Conservation (phyloP, 1,284 basidiomycete genomes). For the Malassezia sympodialis region DNA sequence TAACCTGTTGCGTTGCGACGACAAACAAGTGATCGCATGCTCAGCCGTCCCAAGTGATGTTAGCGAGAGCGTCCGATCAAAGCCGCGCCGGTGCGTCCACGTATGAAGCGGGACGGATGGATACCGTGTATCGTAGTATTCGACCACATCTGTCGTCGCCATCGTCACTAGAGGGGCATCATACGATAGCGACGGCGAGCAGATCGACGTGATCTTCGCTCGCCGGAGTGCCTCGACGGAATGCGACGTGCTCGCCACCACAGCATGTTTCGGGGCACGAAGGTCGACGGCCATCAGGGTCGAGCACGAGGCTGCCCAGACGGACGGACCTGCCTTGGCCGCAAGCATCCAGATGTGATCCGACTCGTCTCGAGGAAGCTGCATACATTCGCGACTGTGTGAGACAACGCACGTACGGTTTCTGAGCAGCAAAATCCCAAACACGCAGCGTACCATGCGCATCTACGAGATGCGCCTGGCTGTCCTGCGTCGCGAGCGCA, state of each 20-base stretch:
- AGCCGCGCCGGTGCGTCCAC: constrained; percentile 14
- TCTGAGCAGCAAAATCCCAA: constrained; percentile 4
- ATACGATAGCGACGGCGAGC: background rate
- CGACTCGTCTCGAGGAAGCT: background rate
- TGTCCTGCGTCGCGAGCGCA: background rate
- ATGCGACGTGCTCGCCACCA: background rate
- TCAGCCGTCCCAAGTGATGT: background rate
- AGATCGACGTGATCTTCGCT: constrained; percentile 1
- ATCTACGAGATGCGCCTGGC: background rate
- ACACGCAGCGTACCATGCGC: constrained; percentile 5
- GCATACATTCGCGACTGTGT: background rate
- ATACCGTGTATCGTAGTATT: constrained; percentile 13
- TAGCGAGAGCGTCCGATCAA: constrained; percentile 9
- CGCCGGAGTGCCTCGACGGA: constrained; percentile 1
- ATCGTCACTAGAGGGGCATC: background rate
- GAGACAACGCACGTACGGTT: background rate
- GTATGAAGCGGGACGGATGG: background rate
- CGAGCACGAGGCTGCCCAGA: constrained; percentile 1
- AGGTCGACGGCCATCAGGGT: background rate
- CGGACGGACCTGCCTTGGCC: background rate
- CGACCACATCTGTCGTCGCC: constrained; percentile 7
- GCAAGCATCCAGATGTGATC: background rate
- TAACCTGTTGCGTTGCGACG: constrained; percentile 12
- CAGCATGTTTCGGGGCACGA: background rate
- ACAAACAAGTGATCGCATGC: background rate